A percentile compares a stretch with the other conserved stretches of the same genome.
These are phyloP conservation scores for Closterium sp. DNA, from an alignment of 139 green algal species.

Conservation along the genomic window DNA sequence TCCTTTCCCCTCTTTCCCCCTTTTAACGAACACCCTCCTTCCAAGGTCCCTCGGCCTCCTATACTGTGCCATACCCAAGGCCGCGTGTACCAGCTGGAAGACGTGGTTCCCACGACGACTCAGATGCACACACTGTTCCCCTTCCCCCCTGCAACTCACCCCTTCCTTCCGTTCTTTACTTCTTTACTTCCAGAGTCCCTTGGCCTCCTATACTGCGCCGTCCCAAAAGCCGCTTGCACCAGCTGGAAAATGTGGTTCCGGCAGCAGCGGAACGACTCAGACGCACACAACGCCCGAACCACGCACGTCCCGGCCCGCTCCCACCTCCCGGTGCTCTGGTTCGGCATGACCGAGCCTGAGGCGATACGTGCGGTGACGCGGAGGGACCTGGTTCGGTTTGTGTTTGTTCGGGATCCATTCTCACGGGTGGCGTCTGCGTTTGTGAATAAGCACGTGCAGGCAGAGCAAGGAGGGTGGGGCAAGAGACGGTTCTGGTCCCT, in stretches of 20 bases:
- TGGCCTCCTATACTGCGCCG: background rate
- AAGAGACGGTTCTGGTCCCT: too few species aligned
- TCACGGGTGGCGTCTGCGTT: background rate
- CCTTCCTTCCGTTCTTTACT: background rate
- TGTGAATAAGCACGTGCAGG: background rate
- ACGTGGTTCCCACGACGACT: background rate
- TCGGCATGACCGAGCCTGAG: conserved; percentile 2
- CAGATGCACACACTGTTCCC: background rate
- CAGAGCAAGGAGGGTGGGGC: background rate
- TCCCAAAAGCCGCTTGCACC: background rate
- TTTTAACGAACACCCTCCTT: too few species aligned
- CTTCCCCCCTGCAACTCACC: background rate
- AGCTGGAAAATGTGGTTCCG: background rate
- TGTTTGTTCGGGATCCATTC: conserved; percentile 3
- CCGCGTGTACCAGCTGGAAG: background rate
- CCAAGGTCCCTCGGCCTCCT: background rate
- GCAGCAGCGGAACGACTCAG: background rate
- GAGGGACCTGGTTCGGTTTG: background rate
- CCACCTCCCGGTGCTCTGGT: background rate
- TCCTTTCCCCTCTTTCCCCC: too few species aligned
- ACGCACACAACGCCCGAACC: background rate
- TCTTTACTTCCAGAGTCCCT: background rate
- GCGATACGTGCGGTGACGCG: background rate
- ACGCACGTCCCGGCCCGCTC: background rate
- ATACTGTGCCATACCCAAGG: background rate